phyloP scores from a whole-genome alignment of 2,329 filamentous ascomycete species.

The Fusarium albosuccineum region DNA sequence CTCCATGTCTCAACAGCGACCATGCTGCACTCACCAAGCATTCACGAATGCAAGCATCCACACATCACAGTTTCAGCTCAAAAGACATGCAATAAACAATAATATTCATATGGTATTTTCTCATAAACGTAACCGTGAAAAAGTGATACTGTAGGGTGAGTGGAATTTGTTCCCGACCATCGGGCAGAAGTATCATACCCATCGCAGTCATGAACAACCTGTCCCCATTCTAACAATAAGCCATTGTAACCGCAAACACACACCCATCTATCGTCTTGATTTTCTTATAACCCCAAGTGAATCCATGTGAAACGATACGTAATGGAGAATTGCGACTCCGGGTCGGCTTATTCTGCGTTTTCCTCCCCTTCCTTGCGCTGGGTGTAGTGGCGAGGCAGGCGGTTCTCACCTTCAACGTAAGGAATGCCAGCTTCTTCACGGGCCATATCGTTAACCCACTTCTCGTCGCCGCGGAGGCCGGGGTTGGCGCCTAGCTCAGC shows the following conservation, averaged over 20 bases:
- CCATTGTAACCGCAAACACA: constrained; percentile 17
- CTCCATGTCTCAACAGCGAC: no score
- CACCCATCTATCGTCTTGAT: constrained; percentile 15
- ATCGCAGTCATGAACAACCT: constrained; percentile 29
- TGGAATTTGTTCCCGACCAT: constrained; percentile 29
- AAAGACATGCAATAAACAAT: constrained; percentile 5
- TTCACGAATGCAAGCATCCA: background rate
- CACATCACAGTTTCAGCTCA: background rate
- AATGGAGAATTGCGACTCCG: constrained; percentile 1
- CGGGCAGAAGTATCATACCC: constrained; percentile 21
- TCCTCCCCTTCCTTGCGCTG: constrained; percentile 33
- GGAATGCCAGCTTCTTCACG: constrained; percentile 66
- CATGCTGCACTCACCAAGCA: no score
- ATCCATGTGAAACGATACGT: background rate
- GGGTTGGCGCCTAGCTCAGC: constrained; percentile 63
- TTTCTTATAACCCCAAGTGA: constrained; percentile 3
- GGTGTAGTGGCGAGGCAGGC: constrained; percentile 61
- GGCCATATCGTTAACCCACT: constrained; percentile 58
- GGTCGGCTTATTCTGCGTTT: constrained; percentile 25
- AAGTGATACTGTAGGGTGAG: constrained; percentile 22
- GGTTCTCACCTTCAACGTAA: constrained; percentile 71
- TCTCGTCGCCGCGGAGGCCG: constrained; percentile 68
- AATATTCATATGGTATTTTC: constrained; percentile 12
- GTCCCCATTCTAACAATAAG: constrained; percentile 27
- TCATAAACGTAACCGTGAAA: constrained; percentile 17